A percentile compares a stretch with the other conserved stretches of the same genome.
Evolutionary conservation across 805 yeast species (phyloP).

Genomic region (Ogataea glucozyma): DNA sequence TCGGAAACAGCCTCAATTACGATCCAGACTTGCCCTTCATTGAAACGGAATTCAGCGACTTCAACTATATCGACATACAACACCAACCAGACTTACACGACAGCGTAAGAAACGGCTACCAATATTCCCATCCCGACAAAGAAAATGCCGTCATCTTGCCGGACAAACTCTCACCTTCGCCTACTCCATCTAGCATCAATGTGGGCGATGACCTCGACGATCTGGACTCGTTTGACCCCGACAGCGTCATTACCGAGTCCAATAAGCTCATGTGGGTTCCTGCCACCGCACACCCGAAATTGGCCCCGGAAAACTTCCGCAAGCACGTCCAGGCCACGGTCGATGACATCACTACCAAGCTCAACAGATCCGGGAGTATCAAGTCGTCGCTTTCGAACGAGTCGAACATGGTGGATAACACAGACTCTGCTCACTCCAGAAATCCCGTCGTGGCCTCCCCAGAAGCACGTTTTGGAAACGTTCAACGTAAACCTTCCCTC

Average conservation of each 20-base stretch:
- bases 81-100: slow-evolving; percentile 7
- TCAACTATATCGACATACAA: slow-evolving; percentile 21
- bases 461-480: not conserved
- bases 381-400: slow-evolving; percentile 30
- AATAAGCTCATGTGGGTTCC: slow-evolving; percentile 87
- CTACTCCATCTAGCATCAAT: too few relatives aligned
- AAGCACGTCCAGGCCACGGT: slow-evolving; percentile 64
- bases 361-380: slow-evolving; percentile 31
- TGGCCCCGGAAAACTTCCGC: slow-evolving; percentile 87
- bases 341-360: slow-evolving; percentile 48
- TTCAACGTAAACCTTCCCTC: slow-evolving; percentile 54
- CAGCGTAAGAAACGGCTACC: not conserved
- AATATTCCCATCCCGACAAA: slow-evolving; percentile 9
- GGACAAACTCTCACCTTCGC: slow-evolving; percentile 9
- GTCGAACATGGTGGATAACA: slow-evolving; percentile 7
- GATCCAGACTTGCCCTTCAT: slow-evolving; percentile 70
- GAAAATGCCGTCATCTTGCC: slow-evolving; percentile 2
- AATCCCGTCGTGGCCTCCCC: slow-evolving; percentile 8
- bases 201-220: slow-evolving; percentile 12
- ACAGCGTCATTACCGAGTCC: slow-evolving; percentile 33
- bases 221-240: slow-evolving; percentile 18
- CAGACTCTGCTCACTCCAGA: slow-evolving; percentile 8
- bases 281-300: slow-evolving; percentile 88
- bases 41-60: slow-evolving; percentile 28
- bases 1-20: slow-evolving; percentile 58